Percentiles rank a stretch among this genome's conserved stretches.
Evolutionary conservation across 169 alveolate genomes (phyloP).

Genomic region (Cryptosporidium tyzzeri): DNA sequence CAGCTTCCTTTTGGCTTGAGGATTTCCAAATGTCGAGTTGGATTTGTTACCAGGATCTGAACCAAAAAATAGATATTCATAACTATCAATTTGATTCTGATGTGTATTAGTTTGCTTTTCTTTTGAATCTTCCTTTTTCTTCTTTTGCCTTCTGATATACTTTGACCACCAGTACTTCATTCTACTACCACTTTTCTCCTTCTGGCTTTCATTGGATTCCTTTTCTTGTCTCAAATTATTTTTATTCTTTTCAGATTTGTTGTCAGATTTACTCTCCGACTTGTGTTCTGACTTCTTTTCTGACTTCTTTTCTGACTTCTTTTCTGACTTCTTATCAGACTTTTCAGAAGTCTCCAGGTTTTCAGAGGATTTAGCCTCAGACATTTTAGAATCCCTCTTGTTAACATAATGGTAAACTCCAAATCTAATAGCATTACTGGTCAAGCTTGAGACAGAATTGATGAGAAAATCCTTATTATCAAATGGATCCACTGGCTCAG

Average conservation of each 20-base stretch:
- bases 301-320: background rate
- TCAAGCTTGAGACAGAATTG: constrained; percentile 17
- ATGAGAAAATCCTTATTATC: constrained; percentile 37
- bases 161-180: constrained; percentile 42
- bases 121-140: constrained; percentile 5
- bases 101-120: background rate
- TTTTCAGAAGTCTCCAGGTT: background rate
- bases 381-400: background rate
- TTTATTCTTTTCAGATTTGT: background rate
- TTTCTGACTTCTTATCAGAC: background rate
- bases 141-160: constrained; percentile 22
- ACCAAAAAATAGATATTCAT: constrained; percentile 41
- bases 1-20: background rate
- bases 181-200: background rate
- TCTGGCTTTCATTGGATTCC: background rate
- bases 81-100: constrained; percentile 3
- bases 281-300: background rate
- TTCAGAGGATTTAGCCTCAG: no score
- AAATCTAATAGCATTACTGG: constrained; percentile 47
- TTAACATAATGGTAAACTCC: constrained; percentile 38
- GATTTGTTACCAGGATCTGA: constrained; percentile 3
- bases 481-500: constrained; percentile 71
- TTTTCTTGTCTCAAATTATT: background rate
- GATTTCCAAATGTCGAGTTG: background rate
- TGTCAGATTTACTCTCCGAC: background rate